Evolutionary conservation across 1,139 yeast species (phyloP), one percentile per base, ranked within the genome.

Genomic region (Saccharomyces hybrid): DNA sequence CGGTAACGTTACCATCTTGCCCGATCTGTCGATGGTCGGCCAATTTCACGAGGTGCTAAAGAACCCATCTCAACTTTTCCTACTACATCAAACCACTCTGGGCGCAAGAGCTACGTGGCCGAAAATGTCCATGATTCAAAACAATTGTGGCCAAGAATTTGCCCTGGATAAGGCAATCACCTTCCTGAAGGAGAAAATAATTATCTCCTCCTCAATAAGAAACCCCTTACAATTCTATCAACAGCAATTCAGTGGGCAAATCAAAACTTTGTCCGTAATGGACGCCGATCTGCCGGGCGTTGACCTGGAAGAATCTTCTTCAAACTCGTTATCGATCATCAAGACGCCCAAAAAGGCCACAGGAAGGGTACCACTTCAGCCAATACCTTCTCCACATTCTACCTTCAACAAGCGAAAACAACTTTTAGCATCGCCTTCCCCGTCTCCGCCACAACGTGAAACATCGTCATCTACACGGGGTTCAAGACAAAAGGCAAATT

Each of bases 181-280:
- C 19, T 19, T 19, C 19, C 19, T 19, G 19, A 19, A 19, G 19
- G 19, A 19, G 19, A 19, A 19, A 19, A 19, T 19, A 19, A 19
- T 19, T 19, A 19, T 19, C 19, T 19, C 19, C 19, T 19, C 19
- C 19, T 19, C 19, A 19, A 19, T 19, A 19, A 19, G 19, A 19
- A 19, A 19, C 19, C 19, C 19, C 19, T 19, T 19, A 19, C 19
- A 19, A 19, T 19, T 19, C 19, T 19, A 19, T 19, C 19, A 19
- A 19, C 19, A 19, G 19, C 23, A 14, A 32, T 57, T 11, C 54
- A 51, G 47, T 50, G 49, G 3, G 52, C 56, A 3, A 50, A 53
- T 38, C 42, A 38, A 38, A 38, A 3, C 42, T 38, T 16, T 38
- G 25, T 16, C 42, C 19, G 11, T 38, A 38, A 38, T 38, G 42